Evolutionary conservation across 139 green algal species (phyloP).

Genomic region (Haematococcus lacustris): DNA sequence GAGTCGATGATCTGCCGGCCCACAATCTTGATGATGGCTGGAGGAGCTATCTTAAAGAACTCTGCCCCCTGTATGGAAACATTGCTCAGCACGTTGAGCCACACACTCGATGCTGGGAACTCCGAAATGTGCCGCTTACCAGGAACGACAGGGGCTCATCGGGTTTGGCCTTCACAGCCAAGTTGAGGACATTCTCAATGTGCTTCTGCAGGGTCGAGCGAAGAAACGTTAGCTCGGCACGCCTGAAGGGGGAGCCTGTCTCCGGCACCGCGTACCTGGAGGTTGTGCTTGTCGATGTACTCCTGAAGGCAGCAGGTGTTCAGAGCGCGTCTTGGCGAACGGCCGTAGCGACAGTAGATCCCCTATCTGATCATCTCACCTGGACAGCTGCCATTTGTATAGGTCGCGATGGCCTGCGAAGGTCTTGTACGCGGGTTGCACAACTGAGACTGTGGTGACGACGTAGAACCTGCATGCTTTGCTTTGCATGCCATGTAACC

Average conservation of each 20-base stretch:
- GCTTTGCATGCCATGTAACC: too few species aligned
- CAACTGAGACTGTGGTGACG: too few species aligned
- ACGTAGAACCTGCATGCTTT: too few species aligned
- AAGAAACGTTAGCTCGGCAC: neutral
- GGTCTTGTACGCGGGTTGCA: too few species aligned
- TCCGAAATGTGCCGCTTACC: conserved; percentile 34
- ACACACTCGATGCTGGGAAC: neutral
- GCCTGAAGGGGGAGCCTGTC: too few species aligned
- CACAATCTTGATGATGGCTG: conserved; percentile 78
- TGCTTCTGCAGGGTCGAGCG: conserved; percentile 49
- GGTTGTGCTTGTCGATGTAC: conserved; percentile 85
- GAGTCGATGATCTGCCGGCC: conserved; percentile 95
- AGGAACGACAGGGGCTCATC: conserved; percentile 86
- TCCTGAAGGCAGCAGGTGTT: conserved; percentile 50
- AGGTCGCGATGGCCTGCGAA: too few species aligned
- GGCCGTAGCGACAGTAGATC: too few species aligned
- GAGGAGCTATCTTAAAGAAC: conserved; percentile 49
- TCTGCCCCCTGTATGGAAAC: conserved; percentile 40
- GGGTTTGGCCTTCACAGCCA: conserved; percentile 81
- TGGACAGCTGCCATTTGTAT: too few species aligned
- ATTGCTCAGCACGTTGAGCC: neutral
- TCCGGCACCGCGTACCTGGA: conserved; percentile 16
- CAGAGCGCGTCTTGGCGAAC: too few species aligned
- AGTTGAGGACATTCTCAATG: conserved; percentile 92
- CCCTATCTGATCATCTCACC: too few species aligned